Base-by-base conservation (phyloP, 2,329 filamentous ascomycete genomes). In the Ophiobolus disseminans region DNA sequence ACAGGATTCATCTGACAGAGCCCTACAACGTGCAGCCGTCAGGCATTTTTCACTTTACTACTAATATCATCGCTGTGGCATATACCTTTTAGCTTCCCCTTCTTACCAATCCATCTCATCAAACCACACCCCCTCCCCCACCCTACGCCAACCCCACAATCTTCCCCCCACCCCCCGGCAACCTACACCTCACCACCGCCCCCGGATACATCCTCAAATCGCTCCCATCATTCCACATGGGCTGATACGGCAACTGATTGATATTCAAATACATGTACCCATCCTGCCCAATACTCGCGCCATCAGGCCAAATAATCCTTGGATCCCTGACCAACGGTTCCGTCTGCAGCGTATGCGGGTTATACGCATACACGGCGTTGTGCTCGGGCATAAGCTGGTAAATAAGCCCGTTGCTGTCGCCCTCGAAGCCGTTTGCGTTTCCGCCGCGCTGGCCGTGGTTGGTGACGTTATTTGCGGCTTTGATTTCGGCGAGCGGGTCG, bases 391-490 rank as follows among this genome's bases (percentile, higher is more conserved):
- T 77, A 3, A 77, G 76, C 36, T 73, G 68, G 44, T 82, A 82
- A 28, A 82, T 72, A 32, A 77, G 58, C 0, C 73, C 75, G 37
- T 80, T 80, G 4, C 69, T 74, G 41, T 81, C 79, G 1, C 75
- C 79, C 55, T 82, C 78, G 28, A 81, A 73, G 0, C 80, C 79
- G 53, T 81, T 79, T 3, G 74, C 77, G 4, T 78, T 69, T 2
- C 78, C 79, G 35, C 78, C 80, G 16, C 73, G 75, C 20, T 72
- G 62, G 72, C 78, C 79, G 10, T 78, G 74, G 21, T 66, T 73
- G 4, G 71, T 73, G 8, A 81, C 77, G 41, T 79, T 79, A 42
- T 76, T 72, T n/a, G 70, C 71, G 6, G 80, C 76, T 1, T 72
- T 68, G 32, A 71, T 62, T 45, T 76, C 70, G 0, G 77, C 74